Conservation (phyloP, 192 early-diverging fungal species). For the Backusella luteola region DNA sequence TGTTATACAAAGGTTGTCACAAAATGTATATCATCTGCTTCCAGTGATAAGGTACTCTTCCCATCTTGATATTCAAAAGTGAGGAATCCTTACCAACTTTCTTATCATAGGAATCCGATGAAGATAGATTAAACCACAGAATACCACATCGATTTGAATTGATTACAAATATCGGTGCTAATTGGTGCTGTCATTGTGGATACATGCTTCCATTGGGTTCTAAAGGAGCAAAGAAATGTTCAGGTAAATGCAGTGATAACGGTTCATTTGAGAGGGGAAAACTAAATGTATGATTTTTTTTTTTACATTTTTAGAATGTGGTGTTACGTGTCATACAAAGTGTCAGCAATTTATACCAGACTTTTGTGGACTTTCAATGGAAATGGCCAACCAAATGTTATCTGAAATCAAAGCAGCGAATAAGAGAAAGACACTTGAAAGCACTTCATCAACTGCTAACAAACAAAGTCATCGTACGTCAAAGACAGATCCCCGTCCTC, state of each 20-base stretch:
- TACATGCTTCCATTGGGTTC: constrained; percentile 90
- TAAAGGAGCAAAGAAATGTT: constrained; percentile 52
- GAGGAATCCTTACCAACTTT: background rate
- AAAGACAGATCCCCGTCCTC: background rate
- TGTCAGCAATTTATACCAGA: constrained; percentile 89
- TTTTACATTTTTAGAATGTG: constrained; percentile 63
- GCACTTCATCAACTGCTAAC: constrained; percentile 1
- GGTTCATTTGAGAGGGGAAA: background rate
- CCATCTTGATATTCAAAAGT: background rate
- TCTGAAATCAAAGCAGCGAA: constrained; percentile 71
- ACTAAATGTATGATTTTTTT: background rate
- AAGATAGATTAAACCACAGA: constrained; percentile 78
- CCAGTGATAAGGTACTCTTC: constrained; percentile 49
- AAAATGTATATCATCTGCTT: constrained; percentile 82
- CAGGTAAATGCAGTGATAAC: constrained; percentile 37
- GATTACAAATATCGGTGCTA: constrained; percentile 77
- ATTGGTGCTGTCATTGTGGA: constrained; percentile 99
- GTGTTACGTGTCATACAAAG: constrained; percentile 73
- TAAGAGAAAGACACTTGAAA: constrained; percentile 43
- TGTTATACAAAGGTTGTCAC: constrained; percentile 83
- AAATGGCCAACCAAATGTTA: constrained; percentile 84
- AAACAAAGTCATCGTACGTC: background rate
- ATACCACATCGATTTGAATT: constrained; percentile 97
- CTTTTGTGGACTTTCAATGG: constrained; percentile 89
- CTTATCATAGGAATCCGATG: constrained; percentile 53